Evolutionary conservation across 2,329 filamentous ascomycete species (phyloP).

Genomic region (Fusarium nanum): DNA sequence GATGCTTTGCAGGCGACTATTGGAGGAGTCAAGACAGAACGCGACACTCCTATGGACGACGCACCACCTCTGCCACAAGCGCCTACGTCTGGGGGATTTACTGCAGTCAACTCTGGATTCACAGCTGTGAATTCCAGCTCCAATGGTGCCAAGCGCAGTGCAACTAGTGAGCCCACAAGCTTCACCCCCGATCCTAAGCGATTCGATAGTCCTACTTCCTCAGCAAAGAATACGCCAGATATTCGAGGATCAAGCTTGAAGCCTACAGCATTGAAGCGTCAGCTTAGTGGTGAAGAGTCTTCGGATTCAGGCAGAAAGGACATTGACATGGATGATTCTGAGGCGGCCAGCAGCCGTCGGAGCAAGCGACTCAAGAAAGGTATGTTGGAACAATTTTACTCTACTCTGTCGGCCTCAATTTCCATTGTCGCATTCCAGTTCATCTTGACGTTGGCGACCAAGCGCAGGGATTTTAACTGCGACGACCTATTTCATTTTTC

Average conservation of each 20-base stretch:
- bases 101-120: slow-evolving; percentile 66
- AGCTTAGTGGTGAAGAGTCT: slow-evolving; percentile 70
- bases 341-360: slow-evolving; percentile 74
- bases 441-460: slow-evolving; percentile 36
- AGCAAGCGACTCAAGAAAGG: slow-evolving; percentile 91
- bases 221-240: slow-evolving; percentile 74
- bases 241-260: slow-evolving; percentile 66
- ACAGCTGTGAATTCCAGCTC: slow-evolving; percentile 77
- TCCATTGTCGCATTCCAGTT: slow-evolving; percentile 31
- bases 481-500: slow-evolving; percentile 34
- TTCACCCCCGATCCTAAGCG: slow-evolving; percentile 71
- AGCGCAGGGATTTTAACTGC: slow-evolving; percentile 43
- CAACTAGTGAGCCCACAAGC: slow-evolving; percentile 62
- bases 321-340: slow-evolving; percentile 66
- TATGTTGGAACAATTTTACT: slow-evolving; percentile 22
- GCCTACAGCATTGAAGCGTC: slow-evolving; percentile 78
- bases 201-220: slow-evolving; percentile 70
- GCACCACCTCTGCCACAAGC: slow-evolving; percentile 52
- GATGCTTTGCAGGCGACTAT: slow-evolving; percentile 64
- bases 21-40: slow-evolving; percentile 59
- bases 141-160: slow-evolving; percentile 71
- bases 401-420: slow-evolving; percentile 11
- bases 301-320: slow-evolving; percentile 63
- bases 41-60: slow-evolving; percentile 62
- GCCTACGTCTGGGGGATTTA: slow-evolving; percentile 56